These are phyloP conservation scores for Crassisporium funariophilum DNA, from an alignment of 768 basidiomycete species.

Conservation along the genomic window DNA sequence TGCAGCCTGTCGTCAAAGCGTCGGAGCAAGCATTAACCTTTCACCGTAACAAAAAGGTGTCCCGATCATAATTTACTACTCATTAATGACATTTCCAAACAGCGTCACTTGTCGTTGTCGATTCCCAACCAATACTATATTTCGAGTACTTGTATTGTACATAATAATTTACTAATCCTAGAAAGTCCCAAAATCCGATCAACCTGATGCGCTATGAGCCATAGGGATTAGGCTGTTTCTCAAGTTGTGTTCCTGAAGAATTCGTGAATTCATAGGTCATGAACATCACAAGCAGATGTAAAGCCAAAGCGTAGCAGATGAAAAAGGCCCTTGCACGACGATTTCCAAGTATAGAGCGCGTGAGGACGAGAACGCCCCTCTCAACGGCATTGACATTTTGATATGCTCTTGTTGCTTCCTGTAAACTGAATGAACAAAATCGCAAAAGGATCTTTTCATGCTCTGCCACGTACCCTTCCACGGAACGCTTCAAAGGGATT, in stretches of 20 bases:
- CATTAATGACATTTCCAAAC: slow-evolving; percentile 8
- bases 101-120: slow-evolving; percentile 3
- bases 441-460: neutral
- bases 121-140: slow-evolving; percentile 15
- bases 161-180: slow-evolving; percentile 29
- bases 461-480: slow-evolving; percentile 69
- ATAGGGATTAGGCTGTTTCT: slow-evolving; percentile 54
- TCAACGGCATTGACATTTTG: slow-evolving; percentile 91
- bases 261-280: slow-evolving; percentile 74
- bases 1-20: slow-evolving; percentile 74
- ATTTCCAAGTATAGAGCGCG: slow-evolving; percentile 85
- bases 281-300: slow-evolving; percentile 83
- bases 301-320: slow-evolving; percentile 78
- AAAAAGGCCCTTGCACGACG: slow-evolving; percentile 89
- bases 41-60: slow-evolving; percentile 46
- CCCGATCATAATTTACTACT: slow-evolving; percentile 10
- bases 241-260: slow-evolving; percentile 48
- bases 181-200: slow-evolving; percentile 7
- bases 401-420: slow-evolving; percentile 96
- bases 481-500: slow-evolving; percentile 99
- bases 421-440: slow-evolving; percentile 1
- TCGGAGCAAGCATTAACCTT: slow-evolving; percentile 73
- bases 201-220: slow-evolving; percentile 24
- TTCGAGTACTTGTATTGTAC: slow-evolving; percentile 22
- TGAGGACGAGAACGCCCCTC: slow-evolving; percentile 81